Conservation (phyloP, 768 basidiomycete genomes). For the Termitomyces sp. region DNA sequence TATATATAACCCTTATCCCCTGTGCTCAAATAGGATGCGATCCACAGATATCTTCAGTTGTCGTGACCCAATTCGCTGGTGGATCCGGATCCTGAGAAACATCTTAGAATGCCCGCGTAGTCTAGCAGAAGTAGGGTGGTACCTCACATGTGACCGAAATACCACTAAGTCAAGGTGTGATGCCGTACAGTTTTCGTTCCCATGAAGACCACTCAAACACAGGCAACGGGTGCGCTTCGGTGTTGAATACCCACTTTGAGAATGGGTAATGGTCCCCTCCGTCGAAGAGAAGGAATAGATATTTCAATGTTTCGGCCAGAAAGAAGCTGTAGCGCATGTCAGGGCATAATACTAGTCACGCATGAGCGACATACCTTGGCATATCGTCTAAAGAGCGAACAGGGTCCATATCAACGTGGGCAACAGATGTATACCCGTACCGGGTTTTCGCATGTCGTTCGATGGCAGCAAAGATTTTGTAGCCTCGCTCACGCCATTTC, state of each 20-base stretch:
- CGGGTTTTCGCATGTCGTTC: slow-evolving; percentile 51
- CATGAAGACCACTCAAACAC: slow-evolving; percentile 54
- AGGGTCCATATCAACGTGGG: slow-evolving; percentile 35
- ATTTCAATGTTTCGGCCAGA: slow-evolving; percentile 51
- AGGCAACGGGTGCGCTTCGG: slow-evolving; percentile 71
- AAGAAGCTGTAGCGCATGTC: slow-evolving; percentile 31
- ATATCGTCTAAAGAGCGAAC: slow-evolving; percentile 48
- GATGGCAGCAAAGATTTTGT: slow-evolving; percentile 62
- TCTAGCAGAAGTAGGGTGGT: no score
- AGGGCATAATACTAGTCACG: neutral
- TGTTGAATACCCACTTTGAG: slow-evolving; percentile 59
- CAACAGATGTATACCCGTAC: slow-evolving; percentile 56
- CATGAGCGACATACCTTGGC: slow-evolving; percentile 56
- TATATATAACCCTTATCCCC: neutral
- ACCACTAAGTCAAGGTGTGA: slow-evolving; percentile 9
- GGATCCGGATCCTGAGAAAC: neutral
- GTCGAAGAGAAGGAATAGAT: slow-evolving; percentile 62
- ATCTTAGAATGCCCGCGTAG: neutral
- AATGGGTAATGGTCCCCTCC: slow-evolving; percentile 50
- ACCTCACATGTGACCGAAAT: neutral
- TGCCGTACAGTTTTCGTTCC: slow-evolving; percentile 45
- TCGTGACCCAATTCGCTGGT: no score
- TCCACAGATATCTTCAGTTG: no score
- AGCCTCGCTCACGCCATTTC: slow-evolving; percentile 71
- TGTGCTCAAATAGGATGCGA: neutral